Percentiles rank a stretch among this genome's conserved stretches.
Conservation (phyloP, 768 basidiomycete species). For the Suillus discolor region DNA sequence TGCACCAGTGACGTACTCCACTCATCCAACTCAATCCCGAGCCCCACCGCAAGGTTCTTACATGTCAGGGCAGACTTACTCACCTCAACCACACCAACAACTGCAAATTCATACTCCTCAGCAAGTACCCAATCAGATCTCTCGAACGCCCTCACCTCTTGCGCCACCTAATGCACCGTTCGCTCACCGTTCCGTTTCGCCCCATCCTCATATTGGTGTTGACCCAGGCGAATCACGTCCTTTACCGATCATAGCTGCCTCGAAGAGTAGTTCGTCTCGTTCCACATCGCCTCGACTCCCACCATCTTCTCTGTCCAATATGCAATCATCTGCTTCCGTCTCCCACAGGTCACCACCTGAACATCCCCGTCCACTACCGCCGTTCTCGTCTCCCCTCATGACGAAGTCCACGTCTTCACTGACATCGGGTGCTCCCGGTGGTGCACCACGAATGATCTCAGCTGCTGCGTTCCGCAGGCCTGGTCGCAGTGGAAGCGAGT, state of each 20-base stretch:
- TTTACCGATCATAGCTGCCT: conserved; percentile 2
- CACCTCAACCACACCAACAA: conserved; percentile 8
- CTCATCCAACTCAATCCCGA: conserved; percentile 19
- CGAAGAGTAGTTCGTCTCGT: conserved; percentile 14
- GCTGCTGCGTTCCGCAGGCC: conserved; percentile 75
- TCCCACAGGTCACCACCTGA: conserved; percentile 52
- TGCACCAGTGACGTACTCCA: conserved; percentile 18
- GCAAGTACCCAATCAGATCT: conserved; percentile 13
- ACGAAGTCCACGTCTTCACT: conserved; percentile 38
- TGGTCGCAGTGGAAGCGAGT: conserved; percentile 27
- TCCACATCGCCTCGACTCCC: conserved; percentile 13
- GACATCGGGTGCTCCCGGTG: conserved; percentile 33
- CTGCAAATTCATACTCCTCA: conserved; percentile 14
- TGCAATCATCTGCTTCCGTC: conserved; percentile 10
- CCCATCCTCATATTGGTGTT: conserved; percentile 33
- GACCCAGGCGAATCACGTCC: conserved; percentile 11
- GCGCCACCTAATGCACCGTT: conserved; percentile 44
- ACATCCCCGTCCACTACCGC: conserved; percentile 41
- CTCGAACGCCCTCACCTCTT: conserved; percentile 28
- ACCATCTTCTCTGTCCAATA: conserved; percentile 4
- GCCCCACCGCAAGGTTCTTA: conserved; percentile 10
- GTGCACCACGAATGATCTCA: conserved; percentile 59
- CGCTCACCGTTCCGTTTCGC: conserved; percentile 40
- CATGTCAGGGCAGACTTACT: not conserved
- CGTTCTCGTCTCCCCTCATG: conserved; percentile 32